Evolutionary conservation across 495 filamentous ascomycete species (phyloP).

Genomic region (Trichocladium antarcticum): DNA sequence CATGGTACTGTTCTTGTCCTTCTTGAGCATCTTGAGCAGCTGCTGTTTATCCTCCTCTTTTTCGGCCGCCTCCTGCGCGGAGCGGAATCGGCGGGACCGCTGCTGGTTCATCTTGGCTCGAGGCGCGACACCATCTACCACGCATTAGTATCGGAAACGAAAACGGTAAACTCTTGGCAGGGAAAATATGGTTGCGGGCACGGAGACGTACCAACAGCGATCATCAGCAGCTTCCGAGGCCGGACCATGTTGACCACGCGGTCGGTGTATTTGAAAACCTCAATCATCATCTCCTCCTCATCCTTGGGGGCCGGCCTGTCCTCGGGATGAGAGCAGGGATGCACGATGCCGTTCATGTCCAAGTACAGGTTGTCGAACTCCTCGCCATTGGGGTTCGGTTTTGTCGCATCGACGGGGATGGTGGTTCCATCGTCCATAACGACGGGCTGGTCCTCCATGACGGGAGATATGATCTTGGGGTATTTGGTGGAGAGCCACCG

Average conservation of each 20-base stretch:
- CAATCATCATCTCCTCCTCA: conserved; percentile 99
- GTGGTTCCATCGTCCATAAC: conserved; percentile 64
- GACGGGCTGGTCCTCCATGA: conserved; percentile 73
- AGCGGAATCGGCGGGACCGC: conserved; percentile 80
- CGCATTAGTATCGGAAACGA: conserved; percentile 24
- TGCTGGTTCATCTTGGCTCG: conserved; percentile 98
- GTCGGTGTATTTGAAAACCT: conserved; percentile 94
- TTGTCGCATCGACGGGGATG: conserved; percentile 73
- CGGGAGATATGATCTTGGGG: conserved; percentile 86
- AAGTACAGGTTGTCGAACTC: conserved; percentile 97
- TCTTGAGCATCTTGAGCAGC: conserved; percentile 66
- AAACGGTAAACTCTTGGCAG: not conserved
- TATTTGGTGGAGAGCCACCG: conserved; percentile 92
- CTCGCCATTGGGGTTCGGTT: conserved; percentile 91
- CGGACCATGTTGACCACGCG: conserved; percentile 97
- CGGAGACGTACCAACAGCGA: conserved; percentile 73
- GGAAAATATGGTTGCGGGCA: too few relatives aligned
- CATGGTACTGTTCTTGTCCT: conserved; percentile 52
- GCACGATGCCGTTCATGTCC: conserved; percentile 99
- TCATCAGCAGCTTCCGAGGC: conserved; percentile 89
- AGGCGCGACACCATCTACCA: conserved; percentile 78
- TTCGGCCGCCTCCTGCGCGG: conserved; percentile 86
- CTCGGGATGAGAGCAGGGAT: conserved; percentile 97
- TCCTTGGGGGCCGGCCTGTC: conserved; percentile 80
- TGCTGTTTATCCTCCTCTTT: conserved; percentile 87